Base-by-base conservation (phyloP, 2,329 filamentous ascomycete species). In the Lasiodiplodia sp. region DNA sequence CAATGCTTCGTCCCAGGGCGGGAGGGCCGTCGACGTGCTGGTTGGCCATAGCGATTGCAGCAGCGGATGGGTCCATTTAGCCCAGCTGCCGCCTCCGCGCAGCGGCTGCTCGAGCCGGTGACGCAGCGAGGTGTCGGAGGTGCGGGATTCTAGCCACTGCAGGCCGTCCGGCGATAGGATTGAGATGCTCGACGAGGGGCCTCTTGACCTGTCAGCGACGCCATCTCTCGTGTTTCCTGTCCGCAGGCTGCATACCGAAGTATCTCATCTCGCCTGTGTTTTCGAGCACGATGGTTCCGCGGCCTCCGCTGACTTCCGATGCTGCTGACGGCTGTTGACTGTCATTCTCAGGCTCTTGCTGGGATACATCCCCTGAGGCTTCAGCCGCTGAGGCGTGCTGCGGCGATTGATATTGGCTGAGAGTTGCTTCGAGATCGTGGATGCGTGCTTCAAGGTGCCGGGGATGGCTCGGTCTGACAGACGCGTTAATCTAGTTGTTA, bases 181-280 rank as follows among this genome's bases (percentile, higher is more conserved):
- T 12, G 60, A 64, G 8, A 64, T 64, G 28, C 60, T 64, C 28
- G 60, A 64, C 6, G 60, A 64, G 25, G 60, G 60, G 60, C 60
- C 60, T 64, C 60, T 34, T 31, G 10, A 64, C 12, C 60, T 37
- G 60, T 64, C 60, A 64, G 60, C 31, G 58, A 28, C 40, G 28
- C 47, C 14, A 4, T 28, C 44, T 5, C 23, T 5, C n/a, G 16
- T 25, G 25, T 31, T 11, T 2, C 16, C 10, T 4, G 16, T 2
- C 0, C 25, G 14, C 18, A n/a, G 12, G 7, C 5, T 52, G 16
- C 40, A 1, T 8, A 64, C 60, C 60, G n/a, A 64, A 64, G 60
- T 64, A 64, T 64, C 60, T 51, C 60, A 64, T 11, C 44, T 52
- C 60, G 40, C 60, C 60, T n/a, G 60, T 52, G 47, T 64, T 47